These are phyloP conservation scores for Diphasiastrum complanatum DNA, from an alignment of 83 land plant genomes.

Conservation along the genomic window DNA sequence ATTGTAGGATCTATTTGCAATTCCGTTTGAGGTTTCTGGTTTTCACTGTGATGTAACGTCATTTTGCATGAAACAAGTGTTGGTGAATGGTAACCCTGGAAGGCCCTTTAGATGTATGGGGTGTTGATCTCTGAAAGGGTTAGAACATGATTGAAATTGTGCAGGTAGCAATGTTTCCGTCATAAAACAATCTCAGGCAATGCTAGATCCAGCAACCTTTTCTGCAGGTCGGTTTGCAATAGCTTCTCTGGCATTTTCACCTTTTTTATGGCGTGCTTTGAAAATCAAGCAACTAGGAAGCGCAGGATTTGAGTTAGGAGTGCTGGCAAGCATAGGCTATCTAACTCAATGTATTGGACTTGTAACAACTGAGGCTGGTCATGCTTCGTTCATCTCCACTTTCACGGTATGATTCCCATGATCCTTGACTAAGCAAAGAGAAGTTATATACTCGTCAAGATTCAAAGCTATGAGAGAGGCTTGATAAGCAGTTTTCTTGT, in stretches of 20 bases:
- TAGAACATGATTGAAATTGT: not conserved
- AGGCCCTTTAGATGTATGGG: not conserved
- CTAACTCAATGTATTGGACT: slow-evolving; percentile 70
- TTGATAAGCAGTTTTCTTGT: too few species aligned
- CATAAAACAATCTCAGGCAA: slow-evolving; percentile 56
- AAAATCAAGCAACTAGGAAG: slow-evolving; percentile 32
- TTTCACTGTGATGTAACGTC: too few species aligned
- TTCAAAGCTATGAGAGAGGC: too few species aligned
- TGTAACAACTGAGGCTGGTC: slow-evolving; percentile 82
- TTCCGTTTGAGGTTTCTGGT: too few species aligned
- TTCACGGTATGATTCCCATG: slow-evolving; percentile 68
- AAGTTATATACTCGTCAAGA: too few species aligned
- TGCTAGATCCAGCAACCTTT: slow-evolving; percentile 64
- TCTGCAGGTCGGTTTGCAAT: slow-evolving; percentile 54
- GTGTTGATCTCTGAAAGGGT: not conserved
- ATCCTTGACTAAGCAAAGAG: too few species aligned
- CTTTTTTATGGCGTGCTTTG: slow-evolving; percentile 42
- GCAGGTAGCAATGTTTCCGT: slow-evolving; percentile 72
- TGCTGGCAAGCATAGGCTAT: slow-evolving; percentile 77
- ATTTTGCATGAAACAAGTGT: not conserved
- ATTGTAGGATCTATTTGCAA: too few species aligned
- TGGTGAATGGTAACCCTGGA: not conserved
- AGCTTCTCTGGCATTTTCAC: slow-evolving; percentile 63
- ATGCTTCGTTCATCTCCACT: slow-evolving; percentile 67
- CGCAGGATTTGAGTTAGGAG: slow-evolving; percentile 72